Evolutionary conservation across 2,329 filamentous ascomycete species (phyloP), one percentile per base, ranked within the genome.

Genomic region (Ophiosphaerella korrae): DNA sequence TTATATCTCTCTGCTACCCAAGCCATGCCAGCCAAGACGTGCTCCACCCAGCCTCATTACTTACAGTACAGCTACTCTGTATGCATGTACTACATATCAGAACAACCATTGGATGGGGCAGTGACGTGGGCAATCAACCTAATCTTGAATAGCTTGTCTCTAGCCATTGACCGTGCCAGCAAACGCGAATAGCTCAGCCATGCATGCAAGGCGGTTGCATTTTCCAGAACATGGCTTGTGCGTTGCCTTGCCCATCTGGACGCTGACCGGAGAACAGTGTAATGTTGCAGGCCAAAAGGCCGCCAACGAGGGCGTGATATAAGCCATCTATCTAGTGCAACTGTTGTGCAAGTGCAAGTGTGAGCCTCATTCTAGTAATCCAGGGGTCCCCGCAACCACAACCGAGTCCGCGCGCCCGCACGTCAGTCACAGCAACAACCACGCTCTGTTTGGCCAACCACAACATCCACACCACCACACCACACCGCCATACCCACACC

Each of bases 21-120:
- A 7, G 84, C 81, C 7, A 90, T 81, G 11, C 88, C 89, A 14
- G 91, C 68, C 7, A 90, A 75, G 12, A 92, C 79, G 61, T 92
- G 87, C 1, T 88, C 89, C 6, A 92, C 74, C 0, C 92, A 79
- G 0, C 88, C 88, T 62, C 88, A 90, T 67, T 87, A 89, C 11
- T 29, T 29, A 21, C 18, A 21, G 18, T 21, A 21, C 18, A 21
- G 18, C 18, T 21, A 21, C 18, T 21, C 18, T 21, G 18, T 21
- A 21, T 21, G 18, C 18, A 21, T 21, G 18, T 4, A 21, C 18
- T 21, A 4, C 18, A 21, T 21, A 4, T 4, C 3, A 21, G 18
- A 21, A 21, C 18, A 21, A 21, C 0, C 85, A 75, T 4, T 82
- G 78, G 37, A 82, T 78, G 2, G 90, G 77, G 39, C 81, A 0